Percentiles rank a stretch among this genome's conserved stretches.
Conservation (phyloP, 139 green algal genomes). For the Chlorella vulgaris region DNA sequence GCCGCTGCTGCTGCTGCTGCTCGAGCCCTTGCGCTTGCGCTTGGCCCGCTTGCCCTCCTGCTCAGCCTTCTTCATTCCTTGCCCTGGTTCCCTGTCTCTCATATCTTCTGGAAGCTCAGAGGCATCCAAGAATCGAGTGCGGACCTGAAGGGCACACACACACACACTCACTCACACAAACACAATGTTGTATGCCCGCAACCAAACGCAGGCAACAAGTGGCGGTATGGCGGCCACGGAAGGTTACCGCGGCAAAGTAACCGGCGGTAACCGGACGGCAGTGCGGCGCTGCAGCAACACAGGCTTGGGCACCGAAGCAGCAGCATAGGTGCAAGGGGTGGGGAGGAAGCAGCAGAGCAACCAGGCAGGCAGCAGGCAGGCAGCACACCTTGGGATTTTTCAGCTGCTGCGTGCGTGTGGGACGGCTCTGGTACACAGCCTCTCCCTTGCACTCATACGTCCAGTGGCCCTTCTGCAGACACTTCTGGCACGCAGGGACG, state of each 20-base stretch:
- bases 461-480: conserved; percentile 68
- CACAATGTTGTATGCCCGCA: too few species aligned
- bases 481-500: conserved; percentile 46
- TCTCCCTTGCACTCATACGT: conserved; percentile 83
- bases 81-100: conserved; percentile 5
- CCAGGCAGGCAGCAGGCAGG: background rate
- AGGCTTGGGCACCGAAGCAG: too few species aligned
- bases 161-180: too few species aligned
- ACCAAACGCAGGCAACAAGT: too few species aligned
- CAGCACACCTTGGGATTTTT: conserved; percentile 60
- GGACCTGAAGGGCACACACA: conserved; percentile 21
- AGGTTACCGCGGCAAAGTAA: too few species aligned
- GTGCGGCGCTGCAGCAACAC: too few species aligned
- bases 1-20: conserved; percentile 19
- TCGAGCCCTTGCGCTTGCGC: conserved; percentile 17
- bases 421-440: conserved; percentile 59
- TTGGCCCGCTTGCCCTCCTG: conserved; percentile 31
- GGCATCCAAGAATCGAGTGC: conserved; percentile 54
- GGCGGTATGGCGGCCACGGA: too few species aligned
- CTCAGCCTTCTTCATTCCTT: conserved; percentile 22
- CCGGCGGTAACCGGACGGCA: too few species aligned
- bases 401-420: conserved; percentile 75
- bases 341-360: background rate
- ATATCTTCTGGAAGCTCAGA: conserved; percentile 61
- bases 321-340: too few species aligned